Percentiles rank a stretch among this genome's conserved stretches.
Evolutionary conservation across 1,284 basidiomycete genomes (phyloP).

Genomic region (Trichosporon faecale): DNA sequence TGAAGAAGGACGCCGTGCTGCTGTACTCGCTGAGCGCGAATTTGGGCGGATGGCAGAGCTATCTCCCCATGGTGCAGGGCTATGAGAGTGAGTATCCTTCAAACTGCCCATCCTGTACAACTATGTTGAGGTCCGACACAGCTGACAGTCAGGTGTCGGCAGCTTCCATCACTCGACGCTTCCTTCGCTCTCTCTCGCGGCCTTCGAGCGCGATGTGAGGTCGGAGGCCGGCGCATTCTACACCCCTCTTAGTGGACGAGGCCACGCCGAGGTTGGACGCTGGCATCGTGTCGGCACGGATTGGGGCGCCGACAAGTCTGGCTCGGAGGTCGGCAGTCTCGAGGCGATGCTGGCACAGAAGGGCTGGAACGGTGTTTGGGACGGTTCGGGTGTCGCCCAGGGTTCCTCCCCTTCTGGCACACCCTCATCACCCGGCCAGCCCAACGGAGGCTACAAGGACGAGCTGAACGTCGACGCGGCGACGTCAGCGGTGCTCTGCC

Average conservation of each 20-base stretch:
- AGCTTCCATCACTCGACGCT: constrained; percentile 5
- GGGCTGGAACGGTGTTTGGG: constrained; percentile 33
- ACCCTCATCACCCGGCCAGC: background rate
- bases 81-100: background rate
- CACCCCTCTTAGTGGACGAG: constrained; percentile 33
- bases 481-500: constrained; percentile 25
- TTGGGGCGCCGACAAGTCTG: constrained; percentile 38
- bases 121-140: background rate
- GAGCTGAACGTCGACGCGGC: background rate
- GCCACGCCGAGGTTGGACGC: constrained; percentile 41
- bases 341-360: constrained; percentile 24
- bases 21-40: constrained; percentile 4
- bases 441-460: background rate
- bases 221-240: constrained; percentile 19
- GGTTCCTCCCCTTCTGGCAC: background rate
- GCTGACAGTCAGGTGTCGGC: constrained; percentile 1
- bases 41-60: background rate
- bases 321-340: constrained; percentile 34
- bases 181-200: background rate
- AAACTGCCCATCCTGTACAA: background rate
- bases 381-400: constrained; percentile 18
- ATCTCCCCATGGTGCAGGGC: constrained; percentile 4
- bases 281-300: constrained; percentile 36
- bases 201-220: background rate
- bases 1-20: background rate